phyloP scores from a whole-genome alignment of 169 alveolate species.

The Miamiensis avidus region DNA sequence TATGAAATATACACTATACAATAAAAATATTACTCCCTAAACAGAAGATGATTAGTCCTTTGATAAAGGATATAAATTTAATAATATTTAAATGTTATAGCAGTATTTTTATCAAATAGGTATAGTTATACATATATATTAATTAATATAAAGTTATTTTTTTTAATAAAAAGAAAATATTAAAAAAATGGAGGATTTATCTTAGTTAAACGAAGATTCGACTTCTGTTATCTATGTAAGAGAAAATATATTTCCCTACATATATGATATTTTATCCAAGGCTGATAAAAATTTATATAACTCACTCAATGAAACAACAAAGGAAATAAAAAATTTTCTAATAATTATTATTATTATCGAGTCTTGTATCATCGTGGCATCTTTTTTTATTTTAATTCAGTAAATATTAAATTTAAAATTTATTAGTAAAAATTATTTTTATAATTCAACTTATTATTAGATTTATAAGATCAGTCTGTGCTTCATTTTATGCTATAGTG shows the following conservation, averaged over 20 bases:
- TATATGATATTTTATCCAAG: background rate
- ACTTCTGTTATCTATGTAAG: background rate
- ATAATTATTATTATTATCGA: background rate
- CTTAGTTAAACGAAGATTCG: background rate
- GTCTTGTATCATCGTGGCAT: background rate
- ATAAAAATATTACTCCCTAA: too few relatives aligned
- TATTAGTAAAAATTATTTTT: too few relatives aligned
- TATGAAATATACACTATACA: background rate
- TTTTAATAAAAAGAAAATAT: background rate
- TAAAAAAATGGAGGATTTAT: background rate
- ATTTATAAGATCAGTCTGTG: background rate
- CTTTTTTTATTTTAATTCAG: background rate
- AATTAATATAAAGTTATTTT: too few relatives aligned
- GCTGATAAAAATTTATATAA: background rate
- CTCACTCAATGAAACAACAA: background rate
- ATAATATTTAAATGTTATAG: background rate
- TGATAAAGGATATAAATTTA: too few relatives aligned
- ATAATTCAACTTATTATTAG: background rate
- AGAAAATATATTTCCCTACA: background rate
- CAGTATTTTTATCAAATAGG: background rate
- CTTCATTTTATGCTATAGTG: background rate
- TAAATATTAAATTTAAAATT: too few relatives aligned
- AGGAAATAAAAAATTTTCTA: too few relatives aligned
- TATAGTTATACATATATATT: too few relatives aligned
- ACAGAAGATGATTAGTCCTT: too few relatives aligned